These are phyloP conservation scores for Mycosarcoma maydis DNA, from an alignment of 1,284 basidiomycete genomes.

Conservation along the genomic window DNA sequence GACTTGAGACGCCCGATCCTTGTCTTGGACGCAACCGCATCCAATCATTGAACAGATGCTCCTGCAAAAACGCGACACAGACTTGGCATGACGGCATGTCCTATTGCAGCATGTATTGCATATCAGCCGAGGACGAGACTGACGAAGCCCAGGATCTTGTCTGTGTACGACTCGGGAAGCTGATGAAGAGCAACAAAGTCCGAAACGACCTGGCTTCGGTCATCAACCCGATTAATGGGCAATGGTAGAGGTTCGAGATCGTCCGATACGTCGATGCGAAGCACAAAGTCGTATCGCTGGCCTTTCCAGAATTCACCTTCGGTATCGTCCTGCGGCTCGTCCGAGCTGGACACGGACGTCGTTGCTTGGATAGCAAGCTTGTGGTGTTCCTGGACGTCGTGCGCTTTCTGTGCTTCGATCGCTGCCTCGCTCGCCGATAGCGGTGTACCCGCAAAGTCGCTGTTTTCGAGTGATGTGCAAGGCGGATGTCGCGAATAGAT, in stretches of 20 bases:
- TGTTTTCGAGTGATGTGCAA: background rate
- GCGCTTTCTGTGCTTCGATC: constrained; percentile 2
- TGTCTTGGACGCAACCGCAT: too few species aligned
- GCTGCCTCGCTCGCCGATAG: constrained; percentile 21
- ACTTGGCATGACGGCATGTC: too few species aligned
- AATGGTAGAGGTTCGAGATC: constrained; percentile 37
- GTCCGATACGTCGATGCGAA: constrained; percentile 47
- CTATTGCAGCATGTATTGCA: background rate
- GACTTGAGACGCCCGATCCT: background rate
- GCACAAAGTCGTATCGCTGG: constrained; percentile 40
- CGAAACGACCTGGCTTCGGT: constrained; percentile 13
- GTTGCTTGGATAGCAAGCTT: constrained; percentile 1
- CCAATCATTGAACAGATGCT: too few species aligned
- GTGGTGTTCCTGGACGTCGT: constrained; percentile 4
- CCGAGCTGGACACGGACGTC: background rate
- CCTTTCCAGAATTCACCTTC: constrained; percentile 13
- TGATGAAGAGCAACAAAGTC: constrained; percentile 28
- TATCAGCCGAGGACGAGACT: constrained; percentile 26
- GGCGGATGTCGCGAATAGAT: constrained; percentile 27
- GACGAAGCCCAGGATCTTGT: constrained; percentile 42
- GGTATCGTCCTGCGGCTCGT: background rate
- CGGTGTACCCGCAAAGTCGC: constrained; percentile 6
- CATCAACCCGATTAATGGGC: constrained; percentile 36
- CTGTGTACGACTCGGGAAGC: constrained; percentile 31
- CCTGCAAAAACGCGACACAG: too few species aligned